phyloP scores from a whole-genome alignment of 2,329 filamentous ascomycete species.

The Clarireedia paspali region DNA sequence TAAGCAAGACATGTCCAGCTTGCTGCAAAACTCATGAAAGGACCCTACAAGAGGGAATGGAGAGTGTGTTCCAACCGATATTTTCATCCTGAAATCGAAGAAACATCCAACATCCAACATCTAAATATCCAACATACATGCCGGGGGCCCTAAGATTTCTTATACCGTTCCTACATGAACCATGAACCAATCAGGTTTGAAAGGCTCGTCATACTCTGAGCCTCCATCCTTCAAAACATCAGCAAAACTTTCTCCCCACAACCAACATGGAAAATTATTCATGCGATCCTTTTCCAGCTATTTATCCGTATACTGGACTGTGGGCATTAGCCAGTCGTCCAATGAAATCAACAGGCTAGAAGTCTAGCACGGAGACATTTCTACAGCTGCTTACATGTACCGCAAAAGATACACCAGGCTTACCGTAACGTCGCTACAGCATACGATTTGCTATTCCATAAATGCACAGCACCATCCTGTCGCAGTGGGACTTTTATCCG shows the following conservation, averaged over 20 bases:
- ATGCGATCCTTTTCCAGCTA: background rate
- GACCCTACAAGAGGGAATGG: too few species aligned
- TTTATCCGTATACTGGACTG: background rate
- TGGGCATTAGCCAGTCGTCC: background rate
- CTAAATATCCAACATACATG: background rate
- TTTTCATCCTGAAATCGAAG: background rate
- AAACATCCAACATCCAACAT: background rate
- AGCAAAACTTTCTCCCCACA: too few species aligned
- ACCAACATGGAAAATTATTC: background rate
- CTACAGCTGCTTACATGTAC: too few species aligned
- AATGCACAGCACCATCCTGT: too few species aligned
- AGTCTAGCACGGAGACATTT: too few species aligned
- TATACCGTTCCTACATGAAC: background rate
- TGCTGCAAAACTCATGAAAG: too few species aligned
- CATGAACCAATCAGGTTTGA: background rate
- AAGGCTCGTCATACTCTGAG: background rate
- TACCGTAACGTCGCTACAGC: background rate
- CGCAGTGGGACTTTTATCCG: too few species aligned
- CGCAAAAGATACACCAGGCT: background rate
- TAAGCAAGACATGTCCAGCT: too few species aligned
- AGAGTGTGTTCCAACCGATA: background rate
- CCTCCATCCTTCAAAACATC: background rate
- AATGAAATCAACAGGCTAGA: background rate
- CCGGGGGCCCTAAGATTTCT: background rate
- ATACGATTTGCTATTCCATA: background rate